These are phyloP conservation scores for Corrigiola litoralis DNA, from an alignment of 179 eudicot genomes.

Conservation along the genomic window DNA sequence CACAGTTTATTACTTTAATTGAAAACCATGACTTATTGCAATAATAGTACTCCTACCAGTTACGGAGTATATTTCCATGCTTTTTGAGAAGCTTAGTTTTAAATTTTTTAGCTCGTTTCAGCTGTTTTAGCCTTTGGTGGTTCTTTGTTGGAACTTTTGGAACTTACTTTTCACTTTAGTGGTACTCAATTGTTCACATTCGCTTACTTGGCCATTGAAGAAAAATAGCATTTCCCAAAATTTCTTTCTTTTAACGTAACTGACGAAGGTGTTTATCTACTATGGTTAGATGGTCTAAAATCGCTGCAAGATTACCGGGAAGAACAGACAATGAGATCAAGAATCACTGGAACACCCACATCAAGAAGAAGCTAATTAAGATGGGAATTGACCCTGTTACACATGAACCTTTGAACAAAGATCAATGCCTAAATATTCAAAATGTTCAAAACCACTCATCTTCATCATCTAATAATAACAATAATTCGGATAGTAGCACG, in stretches of 20 bases:
- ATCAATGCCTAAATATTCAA: slow-evolving; percentile 9
- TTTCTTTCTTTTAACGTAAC: too few relatives aligned
- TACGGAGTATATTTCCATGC: not conserved
- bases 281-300: slow-evolving; percentile 81
- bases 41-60: not conserved
- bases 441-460: slow-evolving; percentile 24
- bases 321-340: slow-evolving; percentile 91
- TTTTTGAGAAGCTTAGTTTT: slow-evolving; percentile 8
- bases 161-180: not conserved
- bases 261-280: not conserved
- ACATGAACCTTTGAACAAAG: slow-evolving; percentile 57
- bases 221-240: too few relatives aligned
- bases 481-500: slow-evolving; percentile 24
- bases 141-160: slow-evolving; percentile 3
- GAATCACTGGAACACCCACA: slow-evolving; percentile 91
- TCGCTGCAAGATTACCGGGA: slow-evolving; percentile 83
- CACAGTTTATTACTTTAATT: slow-evolving; percentile 5
- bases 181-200: not conserved
- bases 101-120: not conserved
- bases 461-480: slow-evolving; percentile 24
- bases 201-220: not conserved
- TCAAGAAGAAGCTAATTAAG: slow-evolving; percentile 83
- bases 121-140: not conserved
- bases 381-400: slow-evolving; percentile 90
- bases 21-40: not conserved